Evolutionary conservation across 1,284 basidiomycete species (phyloP).

Genomic region (Paramarasmius palmivorus): DNA sequence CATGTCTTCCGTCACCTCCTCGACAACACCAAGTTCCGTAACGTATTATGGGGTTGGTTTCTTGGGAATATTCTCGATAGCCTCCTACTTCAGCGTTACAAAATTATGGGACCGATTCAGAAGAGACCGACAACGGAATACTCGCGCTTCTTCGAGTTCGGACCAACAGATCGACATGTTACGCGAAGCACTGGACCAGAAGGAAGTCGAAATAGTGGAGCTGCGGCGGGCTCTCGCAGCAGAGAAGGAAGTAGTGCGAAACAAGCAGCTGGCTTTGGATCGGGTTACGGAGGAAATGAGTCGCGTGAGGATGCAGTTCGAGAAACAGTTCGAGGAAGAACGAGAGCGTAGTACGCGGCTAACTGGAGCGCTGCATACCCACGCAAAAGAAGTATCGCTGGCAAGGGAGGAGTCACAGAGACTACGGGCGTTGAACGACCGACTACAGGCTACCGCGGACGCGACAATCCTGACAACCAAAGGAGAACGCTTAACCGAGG

Average conservation of each 20-base stretch:
- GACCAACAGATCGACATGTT: not conserved
- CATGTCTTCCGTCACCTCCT: not conserved
- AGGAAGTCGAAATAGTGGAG: not conserved
- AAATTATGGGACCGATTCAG: conserved; percentile 1
- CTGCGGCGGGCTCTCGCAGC: not conserved
- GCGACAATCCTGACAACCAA: conserved; percentile 43
- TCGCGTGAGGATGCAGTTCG: not conserved
- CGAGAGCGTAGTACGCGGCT: not conserved
- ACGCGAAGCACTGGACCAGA: not conserved
- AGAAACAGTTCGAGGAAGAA: not conserved
- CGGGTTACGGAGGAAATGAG: not conserved
- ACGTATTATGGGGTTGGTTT: conserved; percentile 2
- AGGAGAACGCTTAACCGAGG: conserved; percentile 40
- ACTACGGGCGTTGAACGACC: conserved; percentile 21
- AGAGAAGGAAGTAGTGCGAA: not conserved
- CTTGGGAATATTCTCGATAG: conserved; percentile 2
- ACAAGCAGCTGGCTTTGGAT: not conserved
- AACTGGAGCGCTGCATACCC: not conserved
- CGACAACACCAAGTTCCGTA: not conserved
- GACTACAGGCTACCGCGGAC: conserved; percentile 13
- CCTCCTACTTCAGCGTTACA: conserved; percentile 2
- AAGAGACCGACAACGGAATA: not conserved
- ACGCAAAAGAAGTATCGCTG: conserved; percentile 1
- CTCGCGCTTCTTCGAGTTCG: not conserved
- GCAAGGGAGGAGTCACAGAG: not conserved